Conservation (phyloP, 2,329 filamentous ascomycete species). For the Purpureocillium takamizusanense region DNA sequence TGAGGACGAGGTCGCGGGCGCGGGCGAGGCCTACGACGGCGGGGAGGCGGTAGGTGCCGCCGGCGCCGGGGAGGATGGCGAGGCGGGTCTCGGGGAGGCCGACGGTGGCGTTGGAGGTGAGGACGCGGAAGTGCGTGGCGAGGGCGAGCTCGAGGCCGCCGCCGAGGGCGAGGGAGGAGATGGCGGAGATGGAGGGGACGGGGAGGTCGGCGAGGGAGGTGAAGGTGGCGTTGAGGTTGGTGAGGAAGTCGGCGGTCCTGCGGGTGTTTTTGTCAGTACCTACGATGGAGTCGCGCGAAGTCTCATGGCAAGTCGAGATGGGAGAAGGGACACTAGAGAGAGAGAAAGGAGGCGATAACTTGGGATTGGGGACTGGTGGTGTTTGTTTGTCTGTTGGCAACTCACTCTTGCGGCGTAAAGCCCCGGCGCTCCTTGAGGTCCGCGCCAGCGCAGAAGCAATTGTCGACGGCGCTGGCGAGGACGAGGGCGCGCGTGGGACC, state of each 20-base stretch:
- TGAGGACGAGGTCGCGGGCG: slow-evolving; percentile 85
- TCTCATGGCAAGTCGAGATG: too few relatives aligned
- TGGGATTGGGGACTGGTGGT: neutral
- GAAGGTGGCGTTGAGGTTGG: slow-evolving; percentile 68
- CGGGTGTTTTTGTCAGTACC: too few relatives aligned
- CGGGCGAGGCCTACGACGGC: slow-evolving; percentile 68
- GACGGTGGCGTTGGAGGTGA: slow-evolving; percentile 68
- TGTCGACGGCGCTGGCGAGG: slow-evolving; percentile 75
- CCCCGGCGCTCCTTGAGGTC: slow-evolving; percentile 81
- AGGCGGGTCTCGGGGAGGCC: slow-evolving; percentile 86
- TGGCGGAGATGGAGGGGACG: slow-evolving; percentile 82
- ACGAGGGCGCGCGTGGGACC: slow-evolving; percentile 71
- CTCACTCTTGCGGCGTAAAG: slow-evolving; percentile 72
- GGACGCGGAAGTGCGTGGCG: slow-evolving; percentile 79
- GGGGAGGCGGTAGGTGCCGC: slow-evolving; percentile 83
- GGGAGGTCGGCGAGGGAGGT: slow-evolving; percentile 63
- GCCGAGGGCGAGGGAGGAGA: slow-evolving; percentile 79
- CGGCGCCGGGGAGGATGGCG: slow-evolving; percentile 89
- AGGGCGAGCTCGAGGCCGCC: slow-evolving; percentile 91
- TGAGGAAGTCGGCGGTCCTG: slow-evolving; percentile 73
- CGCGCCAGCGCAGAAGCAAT: slow-evolving; percentile 86
- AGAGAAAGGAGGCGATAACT: too few relatives aligned
- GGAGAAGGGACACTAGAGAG: too few relatives aligned
- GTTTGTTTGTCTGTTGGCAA: slow-evolving; percentile 4
- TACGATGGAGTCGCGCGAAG: too few relatives aligned